Evolutionary conservation across 2,329 filamentous ascomycete genomes (phyloP).

Genomic region (Colletotrichum melonis): DNA sequence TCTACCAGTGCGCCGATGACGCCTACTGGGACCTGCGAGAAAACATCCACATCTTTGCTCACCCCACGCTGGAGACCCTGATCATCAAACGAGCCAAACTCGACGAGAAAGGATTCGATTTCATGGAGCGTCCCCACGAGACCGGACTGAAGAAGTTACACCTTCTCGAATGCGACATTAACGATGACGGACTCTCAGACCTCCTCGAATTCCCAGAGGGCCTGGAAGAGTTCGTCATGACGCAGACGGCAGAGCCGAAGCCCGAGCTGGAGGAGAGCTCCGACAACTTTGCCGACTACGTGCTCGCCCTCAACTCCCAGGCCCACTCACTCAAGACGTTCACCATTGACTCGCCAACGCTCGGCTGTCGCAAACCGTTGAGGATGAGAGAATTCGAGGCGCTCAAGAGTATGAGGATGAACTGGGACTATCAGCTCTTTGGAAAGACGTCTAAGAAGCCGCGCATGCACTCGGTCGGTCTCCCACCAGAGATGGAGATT

Average conservation of each 20-base stretch:
- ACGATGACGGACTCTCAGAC: constrained; percentile 52
- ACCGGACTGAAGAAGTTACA: constrained; percentile 56
- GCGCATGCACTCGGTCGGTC: constrained; percentile 57
- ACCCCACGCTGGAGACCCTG: constrained; percentile 59
- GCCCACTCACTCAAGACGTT: constrained; percentile 56
- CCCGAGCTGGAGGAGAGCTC: constrained; percentile 60
- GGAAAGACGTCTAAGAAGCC: constrained; percentile 57
- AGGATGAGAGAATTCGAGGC: constrained; percentile 55
- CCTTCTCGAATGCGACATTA: constrained; percentile 63
- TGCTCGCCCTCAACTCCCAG: constrained; percentile 54
- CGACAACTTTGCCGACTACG: constrained; percentile 59
- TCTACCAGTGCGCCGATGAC: constrained; percentile 56
- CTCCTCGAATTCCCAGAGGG: constrained; percentile 55
- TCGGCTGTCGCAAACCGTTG: constrained; percentile 53
- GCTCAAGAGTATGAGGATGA: constrained; percentile 54
- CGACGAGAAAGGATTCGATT: constrained; percentile 59
- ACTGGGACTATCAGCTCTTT: constrained; percentile 62
- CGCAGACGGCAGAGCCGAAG: constrained; percentile 50
- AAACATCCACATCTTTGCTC: constrained; percentile 63
- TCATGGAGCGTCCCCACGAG: constrained; percentile 58
- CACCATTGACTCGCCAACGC: constrained; percentile 55
- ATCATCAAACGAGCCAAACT: constrained; percentile 57
- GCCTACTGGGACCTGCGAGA: constrained; percentile 63
- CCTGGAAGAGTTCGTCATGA: constrained; percentile 60
- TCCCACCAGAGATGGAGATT: constrained; percentile 57